phyloP scores from a whole-genome alignment of 2,329 filamentous ascomycete species.

The Plenodomus biglobosus region DNA sequence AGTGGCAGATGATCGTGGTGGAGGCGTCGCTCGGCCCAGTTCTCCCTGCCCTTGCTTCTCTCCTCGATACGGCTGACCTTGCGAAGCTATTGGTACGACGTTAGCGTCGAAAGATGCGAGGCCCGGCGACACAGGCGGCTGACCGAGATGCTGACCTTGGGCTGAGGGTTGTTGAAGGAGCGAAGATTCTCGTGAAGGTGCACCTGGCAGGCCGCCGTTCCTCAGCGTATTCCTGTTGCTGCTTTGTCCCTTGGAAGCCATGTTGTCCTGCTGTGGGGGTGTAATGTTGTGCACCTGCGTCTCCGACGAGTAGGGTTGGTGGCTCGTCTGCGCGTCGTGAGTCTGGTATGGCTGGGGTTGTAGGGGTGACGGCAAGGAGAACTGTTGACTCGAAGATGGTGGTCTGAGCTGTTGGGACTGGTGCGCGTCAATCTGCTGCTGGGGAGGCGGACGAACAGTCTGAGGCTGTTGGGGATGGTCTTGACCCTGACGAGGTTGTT shows the following conservation, averaged over 20 bases:
- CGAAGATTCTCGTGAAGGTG: slow-evolving; percentile 39
- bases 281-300: slow-evolving; percentile 31
- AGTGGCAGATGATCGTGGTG: slow-evolving; percentile 44
- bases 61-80: slow-evolving; percentile 49
- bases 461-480: slow-evolving; percentile 31
- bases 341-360: slow-evolving; percentile 36
- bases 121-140: slow-evolving; percentile 42
- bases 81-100: slow-evolving; percentile 48
- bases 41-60: slow-evolving; percentile 39
- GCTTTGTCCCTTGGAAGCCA: slow-evolving; percentile 31
- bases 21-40: slow-evolving; percentile 49
- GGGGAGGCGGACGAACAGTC: slow-evolving; percentile 24
- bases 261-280: slow-evolving; percentile 37
- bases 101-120: slow-evolving; percentile 50
- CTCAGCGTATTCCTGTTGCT: slow-evolving; percentile 35
- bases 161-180: slow-evolving; percentile 38
- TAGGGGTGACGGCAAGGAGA: slow-evolving; percentile 40
- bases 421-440: slow-evolving; percentile 33
- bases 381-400: slow-evolving; percentile 36
- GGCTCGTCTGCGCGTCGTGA: slow-evolving; percentile 36
- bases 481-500: slow-evolving; percentile 38
- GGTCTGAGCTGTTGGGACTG: slow-evolving; percentile 38
- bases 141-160: slow-evolving; percentile 43
- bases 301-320: slow-evolving; percentile 29
- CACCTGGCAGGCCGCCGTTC: slow-evolving; percentile 34